These are phyloP conservation scores for Sporobolomyces pararoseus DNA, from an alignment of 768 basidiomycete genomes.

Conservation along the genomic window DNA sequence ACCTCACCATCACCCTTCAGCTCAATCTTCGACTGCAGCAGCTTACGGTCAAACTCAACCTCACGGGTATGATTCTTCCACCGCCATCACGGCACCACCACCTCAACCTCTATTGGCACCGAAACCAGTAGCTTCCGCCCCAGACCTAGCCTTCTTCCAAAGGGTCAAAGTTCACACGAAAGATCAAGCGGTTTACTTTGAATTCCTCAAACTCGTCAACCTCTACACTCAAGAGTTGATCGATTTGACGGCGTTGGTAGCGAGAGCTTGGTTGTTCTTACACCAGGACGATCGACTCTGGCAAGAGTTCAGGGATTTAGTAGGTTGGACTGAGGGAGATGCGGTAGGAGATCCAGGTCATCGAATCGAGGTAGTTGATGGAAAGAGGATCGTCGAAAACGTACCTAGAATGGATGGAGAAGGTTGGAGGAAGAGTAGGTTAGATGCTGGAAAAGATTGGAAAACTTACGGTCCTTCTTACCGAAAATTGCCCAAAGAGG, in stretches of 20 bases:
- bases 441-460: constrained; percentile 55
- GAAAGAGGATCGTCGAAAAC: constrained; percentile 61
- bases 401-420: constrained; percentile 68
- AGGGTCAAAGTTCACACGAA: constrained; percentile 60
- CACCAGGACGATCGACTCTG: constrained; percentile 62
- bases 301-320: constrained; percentile 73
- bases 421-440: constrained; percentile 47
- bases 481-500: constrained; percentile 77
- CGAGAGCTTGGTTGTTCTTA: constrained; percentile 73
- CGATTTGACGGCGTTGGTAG: constrained; percentile 73
- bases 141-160: constrained; percentile 88
- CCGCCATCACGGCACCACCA: constrained; percentile 39
- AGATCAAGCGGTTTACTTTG: constrained; percentile 56
- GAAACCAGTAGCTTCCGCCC: constrained; percentile 45
- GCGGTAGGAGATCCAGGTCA: constrained; percentile 58
- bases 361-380: constrained; percentile 57
- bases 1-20: background rate
- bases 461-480: constrained; percentile 82
- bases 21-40: background rate
- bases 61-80: constrained; percentile 38
- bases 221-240: constrained; percentile 87
- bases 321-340: constrained; percentile 66
- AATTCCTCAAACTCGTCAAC: constrained; percentile 86
- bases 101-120: constrained; percentile 36
- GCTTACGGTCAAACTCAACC: constrained; percentile 15